These are phyloP conservation scores for Verticillium isaacii DNA, from an alignment of 2,329 filamentous ascomycete genomes.

Conservation along the genomic window DNA sequence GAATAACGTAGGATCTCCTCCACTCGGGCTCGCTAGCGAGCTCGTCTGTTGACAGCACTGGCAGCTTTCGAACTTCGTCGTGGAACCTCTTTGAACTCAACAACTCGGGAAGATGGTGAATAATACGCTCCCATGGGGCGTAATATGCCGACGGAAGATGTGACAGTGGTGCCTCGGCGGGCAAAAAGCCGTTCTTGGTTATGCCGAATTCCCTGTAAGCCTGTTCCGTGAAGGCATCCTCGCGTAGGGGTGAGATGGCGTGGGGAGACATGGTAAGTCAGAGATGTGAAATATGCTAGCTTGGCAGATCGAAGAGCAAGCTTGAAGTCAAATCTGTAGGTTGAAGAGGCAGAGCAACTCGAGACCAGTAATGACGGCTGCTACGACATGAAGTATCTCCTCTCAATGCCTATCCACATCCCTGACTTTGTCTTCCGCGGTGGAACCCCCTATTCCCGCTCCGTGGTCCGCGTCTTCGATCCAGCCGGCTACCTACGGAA, in stretches of 20 bases:
- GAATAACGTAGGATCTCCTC: conserved; percentile 73
- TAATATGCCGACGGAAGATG: conserved; percentile 69
- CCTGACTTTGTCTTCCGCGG: not conserved
- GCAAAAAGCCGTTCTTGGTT: conserved; percentile 69
- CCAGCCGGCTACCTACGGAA: conserved; percentile 11
- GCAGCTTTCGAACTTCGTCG: conserved; percentile 58
- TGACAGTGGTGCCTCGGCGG: conserved; percentile 61
- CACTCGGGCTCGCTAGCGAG: conserved; percentile 67
- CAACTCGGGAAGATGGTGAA: conserved; percentile 61
- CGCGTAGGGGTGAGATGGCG: conserved; percentile 20
- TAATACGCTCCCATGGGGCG: conserved; percentile 70
- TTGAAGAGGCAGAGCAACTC: not conserved
- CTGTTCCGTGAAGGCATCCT: conserved; percentile 7
- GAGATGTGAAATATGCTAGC: not conserved
- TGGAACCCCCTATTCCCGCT: not conserved
- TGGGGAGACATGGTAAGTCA: conserved; percentile 35
- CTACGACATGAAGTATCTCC: conserved; percentile 6
- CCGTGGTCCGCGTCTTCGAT: not conserved
- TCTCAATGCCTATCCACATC: not conserved
- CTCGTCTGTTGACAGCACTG: conserved; percentile 61
- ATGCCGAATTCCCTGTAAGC: conserved; percentile 29
- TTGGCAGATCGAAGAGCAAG: not conserved
- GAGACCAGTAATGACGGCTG: conserved; percentile 1
- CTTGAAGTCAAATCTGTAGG: not conserved
- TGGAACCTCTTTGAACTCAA: conserved; percentile 62